Base-by-base conservation (phyloP, 768 basidiomycete species). In the Suillus discolor region DNA sequence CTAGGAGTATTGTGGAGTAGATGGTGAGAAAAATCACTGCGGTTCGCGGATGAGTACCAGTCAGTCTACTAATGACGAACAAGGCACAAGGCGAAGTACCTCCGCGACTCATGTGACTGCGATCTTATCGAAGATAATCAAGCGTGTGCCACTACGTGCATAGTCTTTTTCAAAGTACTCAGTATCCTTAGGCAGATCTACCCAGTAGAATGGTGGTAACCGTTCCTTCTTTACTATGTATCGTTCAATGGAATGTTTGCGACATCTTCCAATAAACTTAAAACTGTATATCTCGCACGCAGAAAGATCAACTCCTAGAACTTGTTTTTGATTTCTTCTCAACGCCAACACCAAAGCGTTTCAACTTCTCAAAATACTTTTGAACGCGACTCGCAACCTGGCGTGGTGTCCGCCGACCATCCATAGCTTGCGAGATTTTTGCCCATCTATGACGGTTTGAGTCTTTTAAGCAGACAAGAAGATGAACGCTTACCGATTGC, bases 381-480 rank as follows among this genome's bases (percentile, higher is more conserved):
- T 94, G 93, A 62, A 94, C 92, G 20, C 92, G 85, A 79, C 91
- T 93, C 44, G 92, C 92, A n/a, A 94, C 93, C 79, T 94, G 93
- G 66, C 92, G 79, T 5, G 92, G 88, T 4, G 93, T 93, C 65
- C 92, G 79, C 53, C 81, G 81, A 0, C 92, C 92, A 57, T 86
- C 81, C 93, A 94, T 94, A 42, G 90, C 93, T 62, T 83, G 79
- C 16, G 92, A 94, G 61, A 94, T 94, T 75, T 92, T 91, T 63
- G 87, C 82, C 90, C 90, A 94, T 62, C 92, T 93, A 70, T 57
- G 42, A 28, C 57, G 18, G 44, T 11, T 57, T 69, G 39, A 67
- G 63, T 72, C 31, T 59, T 62, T 65, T 39, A 62, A 65, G 61
- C 31, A 49, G 45, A 42, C 13, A 28, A 28, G 61, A 5, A 13